Evolutionary conservation across 306 rosid genomes (phyloP), one percentile per base, ranked within the genome.

Genomic region (Cercis canadensis): DNA sequence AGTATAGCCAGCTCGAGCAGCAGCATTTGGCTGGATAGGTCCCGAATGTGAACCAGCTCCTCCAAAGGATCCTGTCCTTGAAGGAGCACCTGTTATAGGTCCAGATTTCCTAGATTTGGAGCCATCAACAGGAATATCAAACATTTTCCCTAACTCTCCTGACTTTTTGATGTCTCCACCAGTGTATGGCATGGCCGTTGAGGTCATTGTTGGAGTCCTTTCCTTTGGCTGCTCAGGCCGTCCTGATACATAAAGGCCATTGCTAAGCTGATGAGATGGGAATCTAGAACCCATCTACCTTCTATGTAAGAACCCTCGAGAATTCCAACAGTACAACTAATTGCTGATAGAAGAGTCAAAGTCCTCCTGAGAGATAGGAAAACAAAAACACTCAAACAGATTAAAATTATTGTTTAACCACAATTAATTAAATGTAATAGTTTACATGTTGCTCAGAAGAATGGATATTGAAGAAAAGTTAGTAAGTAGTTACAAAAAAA

Each of bases 171-270:
- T 94, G 80, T 90, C 98, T 52, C 98, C 98, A 18, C 98, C 98
- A 12, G 98, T 90, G 75, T 94, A 94, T 41, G 98, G 98, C 95
- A 89, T 72, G 10, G 98, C 87, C 1, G 85, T 81, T 29, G 99
- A 91, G 63, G 90, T 83, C 99, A 94, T 94, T 0, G 95, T 87
- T 10, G 99, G 99, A 62, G 95, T 19, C 84, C 89, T 91, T 86
- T 94, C 99, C 83, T 91, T 94, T 12, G 92, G 99, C 80, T 89
- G 97, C 90, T 94, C 97, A 11, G 99, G 99, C 85, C 97, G 82
- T 70, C 99, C 97, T 32, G 97, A 91, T 69, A 94, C 99, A 16
- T 89, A 89, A 31, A 94, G 97, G 67, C 99, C 99, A 83, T 89
- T 94, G 85, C 97, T 94, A 65, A 94, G 97, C 84, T 94, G 91